Percentiles rank a stretch among this genome's conserved stretches.
Conservation (phyloP, 192 early-diverging fungal genomes). For the Kickxella alabastrina region DNA sequence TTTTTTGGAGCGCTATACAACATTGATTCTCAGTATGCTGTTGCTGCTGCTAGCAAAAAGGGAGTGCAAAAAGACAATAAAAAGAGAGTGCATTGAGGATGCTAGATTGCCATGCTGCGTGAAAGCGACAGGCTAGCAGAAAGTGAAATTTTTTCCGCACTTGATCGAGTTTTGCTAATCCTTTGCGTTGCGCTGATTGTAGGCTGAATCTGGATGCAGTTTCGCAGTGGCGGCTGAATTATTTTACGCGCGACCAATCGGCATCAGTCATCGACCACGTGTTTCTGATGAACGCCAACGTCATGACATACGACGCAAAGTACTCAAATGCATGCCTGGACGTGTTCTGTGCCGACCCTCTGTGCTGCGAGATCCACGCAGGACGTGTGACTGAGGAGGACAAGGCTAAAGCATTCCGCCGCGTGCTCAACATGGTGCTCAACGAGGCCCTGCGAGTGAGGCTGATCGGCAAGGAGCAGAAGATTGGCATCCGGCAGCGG, state of each 20-base stretch:
- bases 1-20: no score
- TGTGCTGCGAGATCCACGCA: slow-evolving; percentile 50
- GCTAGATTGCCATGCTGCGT: no score
- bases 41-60: no score
- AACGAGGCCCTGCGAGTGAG: slow-evolving; percentile 51
- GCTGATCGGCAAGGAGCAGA: slow-evolving; percentile 46
- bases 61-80: no score
- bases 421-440: slow-evolving; percentile 48
- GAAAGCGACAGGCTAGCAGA: no score
- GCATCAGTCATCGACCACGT: slow-evolving; percentile 49
- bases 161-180: background rate
- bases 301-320: slow-evolving; percentile 48
- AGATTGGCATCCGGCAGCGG: slow-evolving; percentile 39
- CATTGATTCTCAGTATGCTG: no score
- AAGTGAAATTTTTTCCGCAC: slow-evolving; percentile 1
- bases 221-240: slow-evolving; percentile 52
- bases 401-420: slow-evolving; percentile 51
- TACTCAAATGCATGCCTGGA: slow-evolving; percentile 42
- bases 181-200: background rate
- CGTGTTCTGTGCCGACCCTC: slow-evolving; percentile 46
- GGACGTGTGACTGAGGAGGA: slow-evolving; percentile 43
- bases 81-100: no score
- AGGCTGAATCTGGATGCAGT: slow-evolving; percentile 50
- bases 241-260: slow-evolving; percentile 45
- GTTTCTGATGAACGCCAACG: slow-evolving; percentile 48